Evolutionary conservation across 768 basidiomycete species (phyloP).

Genomic region (Mycena epipterygia): DNA sequence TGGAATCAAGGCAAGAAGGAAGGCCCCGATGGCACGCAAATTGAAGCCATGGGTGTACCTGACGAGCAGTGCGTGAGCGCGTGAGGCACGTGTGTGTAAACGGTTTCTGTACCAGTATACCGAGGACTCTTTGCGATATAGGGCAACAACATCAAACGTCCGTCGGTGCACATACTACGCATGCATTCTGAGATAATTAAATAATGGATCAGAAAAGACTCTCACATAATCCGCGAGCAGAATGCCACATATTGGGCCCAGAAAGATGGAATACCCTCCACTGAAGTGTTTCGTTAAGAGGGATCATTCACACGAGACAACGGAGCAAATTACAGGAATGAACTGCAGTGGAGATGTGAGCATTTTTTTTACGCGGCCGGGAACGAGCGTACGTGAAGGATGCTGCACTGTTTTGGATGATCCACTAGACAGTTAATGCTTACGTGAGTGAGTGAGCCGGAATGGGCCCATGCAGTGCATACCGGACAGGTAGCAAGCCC

Average conservation of each 20-base stretch:
- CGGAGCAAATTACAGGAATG: constrained; percentile 25
- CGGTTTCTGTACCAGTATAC: constrained; percentile 13
- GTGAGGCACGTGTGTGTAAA: neutral
- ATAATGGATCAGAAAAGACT: neutral
- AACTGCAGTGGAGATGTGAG: neutral
- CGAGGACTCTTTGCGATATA: constrained; percentile 23
- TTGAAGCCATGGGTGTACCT: constrained; percentile 40
- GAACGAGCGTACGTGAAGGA: constrained; percentile 67
- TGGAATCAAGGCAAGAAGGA: constrained; percentile 30
- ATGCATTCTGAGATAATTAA: neutral
- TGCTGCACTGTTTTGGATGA: constrained; percentile 64
- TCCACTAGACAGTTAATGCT: constrained; percentile 53
- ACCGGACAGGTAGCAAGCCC: constrained; percentile 69
- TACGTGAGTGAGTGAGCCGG: neutral
- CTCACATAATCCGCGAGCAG: constrained; percentile 50
- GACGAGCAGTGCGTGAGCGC: neutral
- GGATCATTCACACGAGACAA: neutral
- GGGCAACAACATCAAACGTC: constrained; percentile 18
- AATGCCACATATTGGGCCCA: constrained; percentile 74
- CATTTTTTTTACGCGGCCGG: neutral
- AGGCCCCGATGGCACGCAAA: constrained; percentile 34
- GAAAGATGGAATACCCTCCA: constrained; percentile 72
- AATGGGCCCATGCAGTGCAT: neutral
- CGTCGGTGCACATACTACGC: constrained; percentile 23
- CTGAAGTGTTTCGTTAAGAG: neutral